Evolutionary conservation across 805 yeast species (phyloP).

Genomic region (Teunomyces pallodes): DNA sequence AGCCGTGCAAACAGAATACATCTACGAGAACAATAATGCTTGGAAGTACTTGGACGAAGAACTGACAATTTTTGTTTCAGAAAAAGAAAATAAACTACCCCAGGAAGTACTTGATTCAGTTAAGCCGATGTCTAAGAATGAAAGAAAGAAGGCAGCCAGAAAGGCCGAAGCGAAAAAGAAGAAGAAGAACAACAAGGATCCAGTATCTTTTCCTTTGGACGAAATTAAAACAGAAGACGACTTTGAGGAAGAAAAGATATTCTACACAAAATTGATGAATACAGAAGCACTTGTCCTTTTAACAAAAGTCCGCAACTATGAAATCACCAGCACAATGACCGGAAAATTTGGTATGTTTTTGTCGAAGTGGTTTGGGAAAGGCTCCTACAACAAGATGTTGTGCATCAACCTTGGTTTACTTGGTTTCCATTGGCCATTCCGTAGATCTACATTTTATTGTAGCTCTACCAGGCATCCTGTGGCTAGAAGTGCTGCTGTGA

Average conservation of each 20-base stretch:
- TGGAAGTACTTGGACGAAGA: conserved; percentile 2
- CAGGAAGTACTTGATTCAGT: not conserved
- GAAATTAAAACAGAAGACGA: conserved; percentile 1
- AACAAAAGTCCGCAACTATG: conserved; percentile 36
- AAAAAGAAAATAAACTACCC: not conserved
- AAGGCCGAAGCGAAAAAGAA: conserved; percentile 3
- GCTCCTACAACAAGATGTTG: conserved; percentile 27
- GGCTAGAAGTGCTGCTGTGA: conserved; percentile 39
- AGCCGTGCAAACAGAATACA: not conserved
- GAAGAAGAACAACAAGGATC: not conserved
- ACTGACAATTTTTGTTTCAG: not conserved
- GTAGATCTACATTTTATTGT: conserved; percentile 38
- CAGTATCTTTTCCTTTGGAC: not conserved
- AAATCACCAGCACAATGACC: conserved; percentile 30
- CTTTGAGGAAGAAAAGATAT: conserved; percentile 8
- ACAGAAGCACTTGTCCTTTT: conserved; percentile 42
- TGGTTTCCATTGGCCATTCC: conserved; percentile 47
- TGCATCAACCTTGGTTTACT: conserved; percentile 40
- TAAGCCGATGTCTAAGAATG: conserved; percentile 2
- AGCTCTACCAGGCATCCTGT: conserved; percentile 38
- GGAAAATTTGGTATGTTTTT: conserved; percentile 23
- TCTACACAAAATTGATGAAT: conserved; percentile 30
- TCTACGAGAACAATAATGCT: not conserved
- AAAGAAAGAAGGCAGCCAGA: conserved; percentile 1
- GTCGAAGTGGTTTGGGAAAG: conserved; percentile 23